A percentile compares a stretch with the other conserved stretches of the same genome.
phyloP scores from a whole-genome alignment of 768 basidiomycete species.

The Agrocybe pediades region DNA sequence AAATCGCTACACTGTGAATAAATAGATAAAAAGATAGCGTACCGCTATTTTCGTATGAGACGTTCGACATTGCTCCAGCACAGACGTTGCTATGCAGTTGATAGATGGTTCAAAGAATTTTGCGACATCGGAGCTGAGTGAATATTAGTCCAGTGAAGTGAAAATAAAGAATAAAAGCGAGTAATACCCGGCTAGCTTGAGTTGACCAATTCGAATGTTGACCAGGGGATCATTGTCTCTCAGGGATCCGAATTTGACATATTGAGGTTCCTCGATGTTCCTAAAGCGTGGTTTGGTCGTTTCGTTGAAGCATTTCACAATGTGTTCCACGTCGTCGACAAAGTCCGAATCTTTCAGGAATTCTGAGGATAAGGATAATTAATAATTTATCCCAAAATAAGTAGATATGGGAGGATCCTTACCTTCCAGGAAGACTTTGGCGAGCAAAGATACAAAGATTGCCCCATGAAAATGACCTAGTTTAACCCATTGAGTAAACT shows the following conservation, averaged over 20 bases:
- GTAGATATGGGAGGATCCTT: no score
- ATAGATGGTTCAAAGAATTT: slow-evolving; percentile 34
- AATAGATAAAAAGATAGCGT: slow-evolving; percentile 5
- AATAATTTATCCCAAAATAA: no score
- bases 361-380: slow-evolving; percentile 21
- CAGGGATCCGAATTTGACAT: slow-evolving; percentile 46
- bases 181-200: slow-evolving; percentile 39
- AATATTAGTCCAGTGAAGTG: neutral
- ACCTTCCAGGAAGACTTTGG: slow-evolving; percentile 12
- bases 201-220: slow-evolving; percentile 45
- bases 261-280: slow-evolving; percentile 36
- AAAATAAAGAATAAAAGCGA: neutral
- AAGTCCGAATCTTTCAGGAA: slow-evolving; percentile 40
- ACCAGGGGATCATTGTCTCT: slow-evolving; percentile 38
- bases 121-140: slow-evolving; percentile 27
- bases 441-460: slow-evolving; percentile 22
- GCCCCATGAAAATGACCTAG: slow-evolving; percentile 51
- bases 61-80: slow-evolving; percentile 18
- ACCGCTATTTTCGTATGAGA: slow-evolving; percentile 34
- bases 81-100: slow-evolving; percentile 26
- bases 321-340: slow-evolving; percentile 38
- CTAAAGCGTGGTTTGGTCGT: slow-evolving; percentile 45
- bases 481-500: no score
- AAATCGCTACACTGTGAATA: no score
- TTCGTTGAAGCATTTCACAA: slow-evolving; percentile 45